These are phyloP conservation scores for Solanum etuberosum DNA, from an alignment of 257 asterid species.

Conservation along the genomic window DNA sequence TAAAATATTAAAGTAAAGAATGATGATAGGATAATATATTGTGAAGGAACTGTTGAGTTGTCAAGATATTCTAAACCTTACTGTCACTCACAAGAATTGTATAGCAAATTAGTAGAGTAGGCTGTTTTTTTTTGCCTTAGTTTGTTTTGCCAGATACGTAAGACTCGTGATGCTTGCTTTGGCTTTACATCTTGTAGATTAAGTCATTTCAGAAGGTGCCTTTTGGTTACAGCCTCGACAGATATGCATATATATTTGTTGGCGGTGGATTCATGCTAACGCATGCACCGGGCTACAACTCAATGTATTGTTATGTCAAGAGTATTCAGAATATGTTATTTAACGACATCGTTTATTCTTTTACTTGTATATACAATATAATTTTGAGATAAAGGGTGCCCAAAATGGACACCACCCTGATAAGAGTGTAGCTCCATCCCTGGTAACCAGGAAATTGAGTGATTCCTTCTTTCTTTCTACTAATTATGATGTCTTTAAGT, in stretches of 20 bases:
- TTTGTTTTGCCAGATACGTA: background rate
- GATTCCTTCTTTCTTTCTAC: background rate
- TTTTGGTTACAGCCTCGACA: background rate
- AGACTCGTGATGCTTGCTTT: background rate
- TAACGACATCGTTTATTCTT: accelerated
- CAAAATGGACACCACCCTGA: no score
- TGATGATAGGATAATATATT: background rate
- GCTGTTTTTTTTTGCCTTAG: background rate
- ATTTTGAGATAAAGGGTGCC: no score
- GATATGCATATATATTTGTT: background rate
- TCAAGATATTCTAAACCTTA: background rate
- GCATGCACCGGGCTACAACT: background rate
- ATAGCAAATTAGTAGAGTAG: background rate
- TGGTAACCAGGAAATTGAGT: background rate
- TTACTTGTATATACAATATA: no score
- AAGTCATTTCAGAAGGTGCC: background rate
- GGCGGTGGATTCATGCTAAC: background rate
- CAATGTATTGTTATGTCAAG: no score
- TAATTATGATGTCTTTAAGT: background rate
- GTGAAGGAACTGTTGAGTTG: background rate
- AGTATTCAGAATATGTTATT: no score
- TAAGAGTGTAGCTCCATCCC: no score
- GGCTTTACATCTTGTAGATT: background rate
- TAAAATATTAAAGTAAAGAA: background rate
- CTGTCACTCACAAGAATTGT: background rate